Base-by-base conservation (phyloP, 305 asterid species). In the Rubia tinctorum region DNA sequence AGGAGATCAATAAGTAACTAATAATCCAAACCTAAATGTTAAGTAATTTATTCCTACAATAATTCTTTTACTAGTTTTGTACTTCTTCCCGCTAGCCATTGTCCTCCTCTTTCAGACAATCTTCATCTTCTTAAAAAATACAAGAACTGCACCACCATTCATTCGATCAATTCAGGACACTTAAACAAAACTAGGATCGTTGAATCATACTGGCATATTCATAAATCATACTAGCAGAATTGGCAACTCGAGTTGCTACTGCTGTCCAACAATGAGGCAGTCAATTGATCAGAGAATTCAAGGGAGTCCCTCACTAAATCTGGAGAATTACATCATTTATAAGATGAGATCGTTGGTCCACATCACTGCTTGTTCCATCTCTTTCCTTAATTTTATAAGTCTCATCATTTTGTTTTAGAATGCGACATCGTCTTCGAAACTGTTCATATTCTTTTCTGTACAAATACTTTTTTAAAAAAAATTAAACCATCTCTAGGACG, bases 271-370 rank as follows among this genome's bases (percentile, higher is more conserved):
- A 81, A 61, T 73, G 80, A 75, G 71, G 75, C 74, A 66, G 87
- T 69, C 15, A 80, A 76, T 74, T 79, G 78, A 74, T 85, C 84
- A 9, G 87, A 81, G 58, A 83, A 84, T 72, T 89, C 87, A 0
- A 78, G n/a, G n/a, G n/a, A n/a, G n/a, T 68, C 86, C 97, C 78
- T 88, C 96, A 64, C 96, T 88, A 22, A 98, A 42, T 86, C 87
- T 66, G 84, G 89, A 17, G 77, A 51, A 20, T 58, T 81, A 73
- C 80, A 47, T 76, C 77, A 78, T 76, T 77, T 83, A 18, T n/a
- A n/a, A 82, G 74, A 70, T 81, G 79, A 78, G 65, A 74, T 74
- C 76, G n/a, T 85, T 62, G 84, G 76, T 79, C 82, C 45, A 75
- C 84, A 45, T 80, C 81, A 73, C 84, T 82, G 66, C 62, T 53